Evolutionary conservation across 2,329 filamentous ascomycete genomes (phyloP).

Genomic region (Pseudogymnoascus sp.): DNA sequence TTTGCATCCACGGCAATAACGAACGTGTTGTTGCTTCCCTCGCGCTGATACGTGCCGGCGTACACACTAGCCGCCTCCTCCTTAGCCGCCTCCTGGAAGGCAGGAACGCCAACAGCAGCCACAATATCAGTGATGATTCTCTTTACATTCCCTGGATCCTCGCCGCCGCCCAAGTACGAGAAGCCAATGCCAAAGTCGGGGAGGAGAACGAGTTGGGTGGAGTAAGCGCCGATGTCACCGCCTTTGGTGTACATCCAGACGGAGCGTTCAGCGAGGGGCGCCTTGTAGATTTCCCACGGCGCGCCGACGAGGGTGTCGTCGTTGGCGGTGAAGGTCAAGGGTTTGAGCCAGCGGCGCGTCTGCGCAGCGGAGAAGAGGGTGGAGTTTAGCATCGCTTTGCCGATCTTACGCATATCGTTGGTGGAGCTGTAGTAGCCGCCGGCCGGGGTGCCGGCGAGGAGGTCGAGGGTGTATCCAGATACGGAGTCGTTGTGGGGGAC

Average conservation of each 20-base stretch:
- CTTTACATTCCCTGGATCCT: slow-evolving; percentile 2
- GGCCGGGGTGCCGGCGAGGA: slow-evolving; percentile 19
- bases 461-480: slow-evolving; percentile 16
- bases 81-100: slow-evolving; percentile 27
- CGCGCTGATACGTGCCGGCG: slow-evolving; percentile 13
- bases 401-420: slow-evolving; percentile 24
- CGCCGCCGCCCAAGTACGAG: slow-evolving; percentile 32
- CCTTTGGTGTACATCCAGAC: slow-evolving; percentile 37
- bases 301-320: slow-evolving; percentile 20
- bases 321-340: slow-evolving; percentile 19
- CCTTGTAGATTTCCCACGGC: slow-evolving; percentile 25
- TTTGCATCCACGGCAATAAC: slow-evolving; percentile 21
- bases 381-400: slow-evolving; percentile 21
- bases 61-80: slow-evolving; percentile 25
- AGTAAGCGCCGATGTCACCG: slow-evolving; percentile 35
- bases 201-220: slow-evolving; percentile 33
- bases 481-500: slow-evolving; percentile 14
- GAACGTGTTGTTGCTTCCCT: slow-evolving; percentile 24
- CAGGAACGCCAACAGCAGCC: slow-evolving; percentile 26
- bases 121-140: slow-evolving; percentile 25
- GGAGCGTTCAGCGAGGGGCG: slow-evolving; percentile 14
- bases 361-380: slow-evolving; percentile 17
- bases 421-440: slow-evolving; percentile 34
- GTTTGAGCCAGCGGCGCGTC: slow-evolving; percentile 25
- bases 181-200: slow-evolving; percentile 39